These are phyloP conservation scores for Usnea hakonensis DNA, from an alignment of 495 filamentous ascomycete species.

Conservation along the genomic window DNA sequence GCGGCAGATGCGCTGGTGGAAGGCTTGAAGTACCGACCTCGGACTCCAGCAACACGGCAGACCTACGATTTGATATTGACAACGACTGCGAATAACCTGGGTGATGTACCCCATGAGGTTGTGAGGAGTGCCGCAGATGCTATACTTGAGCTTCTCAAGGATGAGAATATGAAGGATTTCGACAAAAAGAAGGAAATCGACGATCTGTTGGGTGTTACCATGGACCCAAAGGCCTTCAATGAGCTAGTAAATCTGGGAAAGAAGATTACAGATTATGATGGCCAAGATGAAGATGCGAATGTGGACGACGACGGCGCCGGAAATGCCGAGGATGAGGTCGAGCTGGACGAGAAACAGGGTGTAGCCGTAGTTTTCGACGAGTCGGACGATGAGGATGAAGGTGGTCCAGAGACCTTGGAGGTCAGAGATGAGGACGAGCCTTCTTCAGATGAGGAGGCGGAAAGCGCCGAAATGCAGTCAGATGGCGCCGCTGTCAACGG, in stretches of 20 bases:
- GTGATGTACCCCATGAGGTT: constrained; percentile 86
- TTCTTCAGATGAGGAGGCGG: constrained; percentile 61
- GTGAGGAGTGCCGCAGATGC: constrained; percentile 95
- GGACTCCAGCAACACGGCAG: constrained; percentile 84
- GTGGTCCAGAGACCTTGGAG: constrained; percentile 62
- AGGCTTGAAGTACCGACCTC: constrained; percentile 75
- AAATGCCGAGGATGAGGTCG: constrained; percentile 49
- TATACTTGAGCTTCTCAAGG: constrained; percentile 82
- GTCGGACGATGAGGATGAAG: constrained; percentile 86
- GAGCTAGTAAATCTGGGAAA: constrained; percentile 94
- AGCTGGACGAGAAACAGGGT: constrained; percentile 88
- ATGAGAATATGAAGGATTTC: constrained; percentile 92
- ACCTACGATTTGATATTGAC: constrained; percentile 95
- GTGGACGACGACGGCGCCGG: constrained; percentile 43
- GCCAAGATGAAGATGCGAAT: constrained; percentile 90
- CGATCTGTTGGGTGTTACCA: constrained; percentile 73
- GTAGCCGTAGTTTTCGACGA: constrained; percentile 96
- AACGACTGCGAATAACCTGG: constrained; percentile 77
- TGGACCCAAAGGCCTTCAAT: constrained; percentile 89
- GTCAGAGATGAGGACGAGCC: constrained; percentile 66
- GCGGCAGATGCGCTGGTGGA: constrained; percentile 82
- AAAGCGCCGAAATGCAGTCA: constrained; percentile 44
- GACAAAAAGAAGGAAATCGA: constrained; percentile 98
- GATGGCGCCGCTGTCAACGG: constrained; percentile 47
- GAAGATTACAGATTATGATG: constrained; percentile 98